Percentiles rank a stretch among this genome's conserved stretches.
Conservation (phyloP, 495 filamentous ascomycete genomes). For the Podospora didyma region DNA sequence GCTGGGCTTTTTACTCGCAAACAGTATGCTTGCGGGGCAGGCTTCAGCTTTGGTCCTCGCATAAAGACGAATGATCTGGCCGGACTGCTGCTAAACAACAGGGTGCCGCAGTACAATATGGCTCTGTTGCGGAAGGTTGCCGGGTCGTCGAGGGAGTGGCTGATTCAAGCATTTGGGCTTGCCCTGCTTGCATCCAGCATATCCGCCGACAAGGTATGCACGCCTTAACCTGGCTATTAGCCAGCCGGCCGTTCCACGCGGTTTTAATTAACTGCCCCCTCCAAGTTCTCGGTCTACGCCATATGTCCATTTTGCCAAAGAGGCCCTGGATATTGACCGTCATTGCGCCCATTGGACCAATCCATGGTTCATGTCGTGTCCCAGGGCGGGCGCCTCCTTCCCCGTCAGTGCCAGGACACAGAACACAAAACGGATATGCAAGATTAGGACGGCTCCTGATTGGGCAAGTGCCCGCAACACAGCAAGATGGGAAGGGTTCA, state of each 20-base stretch:
- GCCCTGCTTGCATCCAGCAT: not conserved
- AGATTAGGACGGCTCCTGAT: too few species aligned
- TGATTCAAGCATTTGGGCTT: not conserved
- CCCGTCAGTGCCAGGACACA: not conserved
- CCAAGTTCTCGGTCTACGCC: not conserved
- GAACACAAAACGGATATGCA: not conserved
- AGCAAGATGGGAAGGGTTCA: too few species aligned
- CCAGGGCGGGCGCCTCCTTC: not conserved
- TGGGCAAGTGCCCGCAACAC: too few species aligned
- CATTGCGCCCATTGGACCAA: not conserved
- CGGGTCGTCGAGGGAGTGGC: not conserved
- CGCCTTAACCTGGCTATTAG: not conserved
- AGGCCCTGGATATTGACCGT: constrained; percentile 12
- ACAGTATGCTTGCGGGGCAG: too few species aligned
- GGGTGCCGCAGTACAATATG: not conserved
- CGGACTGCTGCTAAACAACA: not conserved
- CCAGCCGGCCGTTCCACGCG: not conserved
- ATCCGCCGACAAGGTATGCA: not conserved
- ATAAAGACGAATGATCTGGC: too few species aligned
- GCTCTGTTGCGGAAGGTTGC: not conserved
- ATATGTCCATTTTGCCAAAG: constrained; percentile 11
- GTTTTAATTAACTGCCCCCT: not conserved
- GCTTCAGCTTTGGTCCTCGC: too few species aligned
- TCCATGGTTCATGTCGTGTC: not conserved
- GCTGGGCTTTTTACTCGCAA: too few species aligned